Evolutionary conservation across 257 asterid genomes (phyloP), one percentile per base, ranked within the genome.

Genomic region (Fraxinus quadrangulata): DNA sequence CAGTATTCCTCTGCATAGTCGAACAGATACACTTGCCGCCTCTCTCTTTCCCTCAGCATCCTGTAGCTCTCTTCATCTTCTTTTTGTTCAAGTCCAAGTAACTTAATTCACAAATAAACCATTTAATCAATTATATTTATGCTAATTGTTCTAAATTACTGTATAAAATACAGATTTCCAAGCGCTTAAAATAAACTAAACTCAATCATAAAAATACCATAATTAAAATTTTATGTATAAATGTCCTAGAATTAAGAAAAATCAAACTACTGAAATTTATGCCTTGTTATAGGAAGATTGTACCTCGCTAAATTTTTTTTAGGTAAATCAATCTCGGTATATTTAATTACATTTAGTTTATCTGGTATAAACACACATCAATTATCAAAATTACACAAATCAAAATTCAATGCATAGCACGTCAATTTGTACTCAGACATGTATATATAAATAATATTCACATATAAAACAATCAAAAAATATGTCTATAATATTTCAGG

Each of bases 1-100:
- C 94, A 85, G 85, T 95, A 95, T 79, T 90, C 97, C 80, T 90
- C 93, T 14, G 93, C 90, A 71, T 93, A 95, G 86, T 92, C 97
- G 67, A 77, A 93, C 82, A 93, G 75, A 85, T 90, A 95, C 80
- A 87, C 85, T 84, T 89, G 91, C 81, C 97, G 88, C 85, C 98
- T 87, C 94, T 95, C 99, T 84, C 99, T 86, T 72, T 63, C 81
- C 77, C 83, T 83, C 75, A 90, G 47, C 94, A 89, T 78, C 83
- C 79, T 83, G 82, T 90, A 95, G 87, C 88, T 88, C 86, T 93
- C 97, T 82, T 90, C 94, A 28, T 87, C 90, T 70, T 88, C 94
- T 70, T 88, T 93, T 39, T 88, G 85, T 21, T 88, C 92, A 75
- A 89, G 90, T 47, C 92, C 98, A 87, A 85, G 73, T 71, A 81